Percentiles rank a stretch among this genome's conserved stretches.
phyloP scores from a whole-genome alignment of 768 basidiomycete species.

The Lentinula guzmanii region DNA sequence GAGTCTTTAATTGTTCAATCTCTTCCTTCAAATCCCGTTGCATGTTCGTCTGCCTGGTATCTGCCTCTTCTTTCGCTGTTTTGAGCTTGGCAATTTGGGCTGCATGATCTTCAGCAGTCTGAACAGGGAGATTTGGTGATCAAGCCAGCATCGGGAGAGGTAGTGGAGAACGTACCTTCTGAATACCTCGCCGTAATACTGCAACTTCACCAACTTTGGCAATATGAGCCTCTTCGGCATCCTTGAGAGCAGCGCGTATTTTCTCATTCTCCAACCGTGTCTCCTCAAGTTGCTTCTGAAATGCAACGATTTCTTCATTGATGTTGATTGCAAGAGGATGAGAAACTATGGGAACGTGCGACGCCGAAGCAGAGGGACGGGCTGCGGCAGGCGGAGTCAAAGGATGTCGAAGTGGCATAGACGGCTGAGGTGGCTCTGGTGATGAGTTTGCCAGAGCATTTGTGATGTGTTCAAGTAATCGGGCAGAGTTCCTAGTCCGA shows the following conservation, averaged over 20 bases:
- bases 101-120: conserved; percentile 57
- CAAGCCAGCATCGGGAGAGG: neutral
- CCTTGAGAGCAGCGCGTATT: conserved; percentile 37
- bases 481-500: neutral
- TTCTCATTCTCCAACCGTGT: conserved; percentile 32
- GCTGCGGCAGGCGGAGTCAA: neutral
- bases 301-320: conserved; percentile 3
- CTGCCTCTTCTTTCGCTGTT: conserved; percentile 54
- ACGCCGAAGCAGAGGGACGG: neutral
- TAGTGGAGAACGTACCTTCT: conserved; percentile 41
- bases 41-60: conserved; percentile 45
- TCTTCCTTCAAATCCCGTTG: conserved; percentile 64
- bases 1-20: conserved; percentile 63
- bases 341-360: neutral
- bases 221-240: conserved; percentile 44
- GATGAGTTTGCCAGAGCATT: neutral
- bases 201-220: conserved; percentile 68
- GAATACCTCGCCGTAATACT: conserved; percentile 58
- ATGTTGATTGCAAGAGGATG: conserved; percentile 6
- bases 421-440: neutral
- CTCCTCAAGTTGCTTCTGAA: conserved; percentile 36
- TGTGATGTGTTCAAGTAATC: neutral
- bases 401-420: neutral
- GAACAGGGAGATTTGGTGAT: conserved; percentile 3
- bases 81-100: conserved; percentile 51